Conservation (phyloP, 352 stramenopile species). For the Pythium periplocum region DNA sequence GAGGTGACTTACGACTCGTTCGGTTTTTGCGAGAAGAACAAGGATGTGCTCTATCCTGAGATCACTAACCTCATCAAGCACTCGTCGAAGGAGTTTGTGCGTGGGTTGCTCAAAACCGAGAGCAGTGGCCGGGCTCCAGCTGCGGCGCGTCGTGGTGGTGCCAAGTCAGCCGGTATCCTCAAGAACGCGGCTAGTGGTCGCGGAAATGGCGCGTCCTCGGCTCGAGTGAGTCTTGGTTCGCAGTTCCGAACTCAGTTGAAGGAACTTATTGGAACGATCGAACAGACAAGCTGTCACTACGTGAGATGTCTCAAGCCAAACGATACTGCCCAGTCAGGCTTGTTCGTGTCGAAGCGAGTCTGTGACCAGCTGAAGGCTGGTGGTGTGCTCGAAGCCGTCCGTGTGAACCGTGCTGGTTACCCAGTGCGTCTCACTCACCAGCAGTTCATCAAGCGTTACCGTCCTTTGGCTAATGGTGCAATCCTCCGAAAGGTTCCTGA, state of each 20-base stretch:
- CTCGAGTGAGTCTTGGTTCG: conserved; percentile 62
- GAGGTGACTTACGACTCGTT: conserved; percentile 91
- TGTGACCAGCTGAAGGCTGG: conserved; percentile 97
- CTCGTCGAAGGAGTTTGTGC: conserved; percentile 68
- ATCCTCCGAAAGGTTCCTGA: conserved; percentile 66
- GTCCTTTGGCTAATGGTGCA: conserved; percentile 61
- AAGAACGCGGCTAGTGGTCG: conserved; percentile 13
- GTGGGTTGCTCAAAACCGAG: conserved; percentile 40
- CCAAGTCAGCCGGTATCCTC: conserved; percentile 17
- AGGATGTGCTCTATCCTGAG: conserved; percentile 87
- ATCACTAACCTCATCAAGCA: conserved; percentile 72
- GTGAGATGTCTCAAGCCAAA: conserved; percentile 99
- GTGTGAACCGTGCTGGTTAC: conserved; percentile 96
- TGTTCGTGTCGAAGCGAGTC: conserved; percentile 87
- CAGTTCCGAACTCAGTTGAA: conserved; percentile 93
- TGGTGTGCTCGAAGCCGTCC: conserved; percentile 98
- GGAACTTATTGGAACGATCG: conserved; percentile 91
- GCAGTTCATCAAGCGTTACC: conserved; percentile 90
- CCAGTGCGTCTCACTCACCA: conserved; percentile 94
- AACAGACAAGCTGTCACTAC: conserved; percentile 95
- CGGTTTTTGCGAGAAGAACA: conserved; percentile 96
- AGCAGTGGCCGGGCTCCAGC: not conserved
- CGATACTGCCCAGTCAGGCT: conserved; percentile 85
- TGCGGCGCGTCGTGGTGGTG: not conserved
- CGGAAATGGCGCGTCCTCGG: conserved; percentile 23